These are phyloP conservation scores for Kuraishia hungarica DNA, from an alignment of 805 yeast genomes.

Conservation along the genomic window DNA sequence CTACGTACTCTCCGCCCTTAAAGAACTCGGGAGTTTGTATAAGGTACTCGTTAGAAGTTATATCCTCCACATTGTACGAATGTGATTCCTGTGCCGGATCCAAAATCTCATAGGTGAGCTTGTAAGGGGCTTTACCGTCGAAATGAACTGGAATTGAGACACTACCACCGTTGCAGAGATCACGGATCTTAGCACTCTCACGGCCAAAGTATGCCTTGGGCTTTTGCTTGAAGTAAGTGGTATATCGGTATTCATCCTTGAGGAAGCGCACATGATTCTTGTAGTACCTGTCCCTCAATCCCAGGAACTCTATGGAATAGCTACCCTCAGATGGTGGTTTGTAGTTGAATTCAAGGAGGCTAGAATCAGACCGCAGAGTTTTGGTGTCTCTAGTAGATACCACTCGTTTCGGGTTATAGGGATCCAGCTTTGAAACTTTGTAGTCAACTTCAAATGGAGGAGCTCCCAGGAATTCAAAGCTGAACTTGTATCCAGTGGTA, in stretches of 20 bases:
- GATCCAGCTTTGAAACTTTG: slow-evolving; percentile 45
- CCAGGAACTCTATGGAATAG: slow-evolving; percentile 63
- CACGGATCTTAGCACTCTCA: slow-evolving; percentile 9
- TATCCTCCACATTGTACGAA: slow-evolving; percentile 31
- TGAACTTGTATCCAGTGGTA: slow-evolving; percentile 66
- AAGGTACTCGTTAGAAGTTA: slow-evolving; percentile 24
- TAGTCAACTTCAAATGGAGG: slow-evolving; percentile 74
- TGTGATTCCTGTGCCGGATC: slow-evolving; percentile 41
- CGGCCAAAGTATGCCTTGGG: slow-evolving; percentile 42
- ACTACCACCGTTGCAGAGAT: slow-evolving; percentile 21
- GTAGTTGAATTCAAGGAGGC: slow-evolving; percentile 42
- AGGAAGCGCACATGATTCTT: slow-evolving; percentile 19
- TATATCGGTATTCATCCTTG: slow-evolving; percentile 41
- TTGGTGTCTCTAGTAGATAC: slow-evolving; percentile 17
- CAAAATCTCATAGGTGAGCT: slow-evolving; percentile 58
- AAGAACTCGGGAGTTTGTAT: slow-evolving; percentile 48
- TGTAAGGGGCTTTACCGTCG: slow-evolving; percentile 70
- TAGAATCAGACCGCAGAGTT: slow-evolving; percentile 22
- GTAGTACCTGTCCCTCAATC: slow-evolving; percentile 58
- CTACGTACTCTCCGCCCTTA: slow-evolving; percentile 65
- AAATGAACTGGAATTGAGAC: slow-evolving; percentile 47
- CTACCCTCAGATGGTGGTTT: slow-evolving; percentile 77
- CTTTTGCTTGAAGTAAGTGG: slow-evolving; percentile 63
- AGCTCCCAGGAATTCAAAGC: slow-evolving; percentile 67
- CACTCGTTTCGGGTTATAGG: slow-evolving; percentile 19